A percentile compares a stretch with the other conserved stretches of the same genome.
phyloP scores from a whole-genome alignment of 345 rosid species.

The Cardamine resedifolia region DNA sequence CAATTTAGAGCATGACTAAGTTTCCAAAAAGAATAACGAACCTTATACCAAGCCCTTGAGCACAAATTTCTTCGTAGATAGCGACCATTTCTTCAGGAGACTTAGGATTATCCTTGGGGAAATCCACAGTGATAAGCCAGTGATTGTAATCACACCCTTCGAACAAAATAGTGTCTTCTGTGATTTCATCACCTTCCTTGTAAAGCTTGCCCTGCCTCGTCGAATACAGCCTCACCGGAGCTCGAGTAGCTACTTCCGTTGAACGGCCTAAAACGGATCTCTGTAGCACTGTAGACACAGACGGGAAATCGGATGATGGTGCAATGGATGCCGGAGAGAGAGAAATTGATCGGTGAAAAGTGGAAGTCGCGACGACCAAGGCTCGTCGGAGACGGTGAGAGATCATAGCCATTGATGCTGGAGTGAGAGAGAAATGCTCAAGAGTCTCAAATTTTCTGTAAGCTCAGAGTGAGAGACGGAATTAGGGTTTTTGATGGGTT shows the following conservation, averaged over 20 bases:
- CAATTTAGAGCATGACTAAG: neutral
- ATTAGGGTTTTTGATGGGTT: conserved; percentile 35
- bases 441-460: conserved; percentile 18
- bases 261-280: conserved; percentile 35
- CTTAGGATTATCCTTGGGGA: conserved; percentile 55
- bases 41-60: conserved; percentile 84
- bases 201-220: conserved; percentile 43
- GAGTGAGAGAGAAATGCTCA: neutral
- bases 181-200: conserved; percentile 71
- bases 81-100: conserved; percentile 77
- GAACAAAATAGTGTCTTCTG: conserved; percentile 66
- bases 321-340: conserved; percentile 25
- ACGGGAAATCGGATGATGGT: neutral
- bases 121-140: conserved; percentile 90
- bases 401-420: conserved; percentile 44
- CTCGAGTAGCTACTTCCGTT: conserved; percentile 25
- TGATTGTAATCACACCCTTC: conserved; percentile 91
- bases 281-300: neutral
- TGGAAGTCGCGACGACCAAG: conserved; percentile 34
- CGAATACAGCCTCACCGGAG: conserved; percentile 33
- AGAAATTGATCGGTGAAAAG: conserved; percentile 38
- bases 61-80: conserved; percentile 74
- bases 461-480: neutral
- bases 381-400: conserved; percentile 61
- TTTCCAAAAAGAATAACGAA: conserved; percentile 1